These are phyloP conservation scores for Malassezia cuniculi DNA, from an alignment of 1,284 basidiomycete genomes.

Conservation along the genomic window DNA sequence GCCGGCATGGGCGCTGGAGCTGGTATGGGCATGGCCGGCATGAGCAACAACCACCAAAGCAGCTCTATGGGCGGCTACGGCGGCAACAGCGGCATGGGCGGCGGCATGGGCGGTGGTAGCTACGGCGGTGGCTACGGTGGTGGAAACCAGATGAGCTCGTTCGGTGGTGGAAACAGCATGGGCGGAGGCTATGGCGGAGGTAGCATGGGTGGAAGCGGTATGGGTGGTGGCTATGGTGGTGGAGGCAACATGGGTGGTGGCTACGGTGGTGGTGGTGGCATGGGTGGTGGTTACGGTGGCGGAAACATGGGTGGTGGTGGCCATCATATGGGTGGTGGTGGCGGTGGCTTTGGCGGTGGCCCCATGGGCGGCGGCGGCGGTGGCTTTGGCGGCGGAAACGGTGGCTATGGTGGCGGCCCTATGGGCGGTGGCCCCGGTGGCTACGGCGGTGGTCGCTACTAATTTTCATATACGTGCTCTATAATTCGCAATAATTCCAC, in stretches of 20 bases:
- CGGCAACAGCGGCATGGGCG: constrained; percentile 3
- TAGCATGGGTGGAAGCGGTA: constrained; percentile 10
- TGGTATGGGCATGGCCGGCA: too few relatives aligned
- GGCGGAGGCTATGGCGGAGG: neutral
- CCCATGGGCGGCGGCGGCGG: constrained; percentile 2
- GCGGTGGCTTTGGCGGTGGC: constrained; percentile 2
- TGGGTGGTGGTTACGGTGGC: neutral
- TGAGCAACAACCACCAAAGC: constrained; percentile 3
- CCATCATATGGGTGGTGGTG: constrained; percentile 2
- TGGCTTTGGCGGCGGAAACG: neutral
- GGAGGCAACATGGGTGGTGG: too few relatives aligned
- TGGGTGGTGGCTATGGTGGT: too few relatives aligned
- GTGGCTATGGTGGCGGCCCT: constrained; percentile 1
- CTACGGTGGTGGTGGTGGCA: too few relatives aligned
- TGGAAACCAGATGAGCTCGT: too few relatives aligned
- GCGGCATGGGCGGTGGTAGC: constrained; percentile 7
- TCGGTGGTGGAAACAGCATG: too few relatives aligned
- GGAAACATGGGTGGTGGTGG: neutral
- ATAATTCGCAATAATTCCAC: neutral
- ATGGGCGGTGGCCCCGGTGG: constrained; percentile 2
- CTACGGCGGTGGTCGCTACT: constrained; percentile 1
- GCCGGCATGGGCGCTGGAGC: too few relatives aligned
- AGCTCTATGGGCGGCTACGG: neutral
- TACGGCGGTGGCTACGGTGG: too few relatives aligned
- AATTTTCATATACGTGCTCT: neutral